Percentiles rank a stretch among this genome's conserved stretches.
Evolutionary conservation across 1,139 yeast genomes (phyloP).

Genomic region (Diutina pseudorugosa): DNA sequence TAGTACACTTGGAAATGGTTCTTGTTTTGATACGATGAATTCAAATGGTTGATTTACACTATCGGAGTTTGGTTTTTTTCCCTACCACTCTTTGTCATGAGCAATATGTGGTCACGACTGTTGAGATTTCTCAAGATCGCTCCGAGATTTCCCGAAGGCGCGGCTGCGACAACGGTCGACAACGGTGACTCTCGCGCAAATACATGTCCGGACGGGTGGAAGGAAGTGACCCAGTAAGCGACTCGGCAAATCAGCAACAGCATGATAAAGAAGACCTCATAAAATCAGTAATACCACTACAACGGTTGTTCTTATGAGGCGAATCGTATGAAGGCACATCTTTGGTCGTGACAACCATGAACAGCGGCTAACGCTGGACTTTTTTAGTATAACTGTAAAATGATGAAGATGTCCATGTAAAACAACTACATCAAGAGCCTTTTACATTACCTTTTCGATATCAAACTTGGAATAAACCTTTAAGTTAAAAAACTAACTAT

Average conservation of each 20-base stretch:
- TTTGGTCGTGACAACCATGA: no score
- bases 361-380: no score
- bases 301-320: no score
- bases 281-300: no score
- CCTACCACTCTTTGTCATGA: not conserved
- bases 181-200: not conserved
- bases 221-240: not conserved
- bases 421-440: not conserved
- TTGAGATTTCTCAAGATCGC: not conserved
- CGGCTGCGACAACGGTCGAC: not conserved
- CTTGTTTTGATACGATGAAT: not conserved
- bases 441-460: not conserved
- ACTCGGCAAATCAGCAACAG: no score
- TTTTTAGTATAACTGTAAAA: no score
- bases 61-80: not conserved
- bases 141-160: not conserved
- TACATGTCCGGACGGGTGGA: not conserved
- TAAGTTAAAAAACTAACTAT: no score
- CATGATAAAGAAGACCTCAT: no score
- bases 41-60: not conserved
- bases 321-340: no score
- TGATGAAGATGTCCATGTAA: no score
- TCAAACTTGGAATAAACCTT: no score
- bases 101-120: not conserved
- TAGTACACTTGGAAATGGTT: not conserved